A percentile compares a stretch with the other conserved stretches of the same genome.
phyloP scores from a whole-genome alignment of 2,329 filamentous ascomycete species.

The Colletotrichum endophyticum region DNA sequence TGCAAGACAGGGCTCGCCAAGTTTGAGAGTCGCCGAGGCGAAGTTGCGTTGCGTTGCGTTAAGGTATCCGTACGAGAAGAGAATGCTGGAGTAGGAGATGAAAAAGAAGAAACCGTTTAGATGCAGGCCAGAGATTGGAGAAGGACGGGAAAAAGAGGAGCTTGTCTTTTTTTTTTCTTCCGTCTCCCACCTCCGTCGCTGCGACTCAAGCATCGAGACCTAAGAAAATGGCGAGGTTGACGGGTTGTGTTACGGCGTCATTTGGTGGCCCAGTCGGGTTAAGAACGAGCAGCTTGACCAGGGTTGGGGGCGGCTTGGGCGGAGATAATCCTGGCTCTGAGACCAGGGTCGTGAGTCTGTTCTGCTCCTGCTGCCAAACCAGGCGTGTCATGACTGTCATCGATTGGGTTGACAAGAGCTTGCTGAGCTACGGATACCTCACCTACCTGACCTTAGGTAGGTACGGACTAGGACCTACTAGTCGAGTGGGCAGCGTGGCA shows the following conservation, averaged over 20 bases:
- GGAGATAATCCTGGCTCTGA: neutral
- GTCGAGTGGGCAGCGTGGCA: neutral
- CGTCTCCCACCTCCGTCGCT: constrained; percentile 18
- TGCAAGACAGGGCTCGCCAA: constrained; percentile 9
- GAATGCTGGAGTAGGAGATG: neutral
- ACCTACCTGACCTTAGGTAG: neutral
- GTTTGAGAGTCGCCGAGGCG: constrained; percentile 3
- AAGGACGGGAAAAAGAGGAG: neutral
- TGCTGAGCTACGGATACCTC: neutral
- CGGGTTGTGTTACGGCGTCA: constrained; percentile 19
- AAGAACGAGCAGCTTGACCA: constrained; percentile 7
- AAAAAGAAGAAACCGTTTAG: neutral
- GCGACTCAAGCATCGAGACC: constrained; percentile 25
- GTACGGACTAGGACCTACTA: neutral
- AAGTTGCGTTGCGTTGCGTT: neutral
- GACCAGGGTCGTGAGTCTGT: constrained; percentile 3
- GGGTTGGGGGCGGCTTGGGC: constrained; percentile 5
- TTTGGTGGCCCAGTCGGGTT: constrained; percentile 12
- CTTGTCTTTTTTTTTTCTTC: neutral
- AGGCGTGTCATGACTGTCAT: constrained; percentile 16
- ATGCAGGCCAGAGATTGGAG: neutral
- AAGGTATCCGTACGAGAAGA: neutral
- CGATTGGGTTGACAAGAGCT: constrained; percentile 12
- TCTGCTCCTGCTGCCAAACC: neutral
- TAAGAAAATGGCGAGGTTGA: constrained; percentile 23